Percentiles rank a stretch among this genome's conserved stretches.
phyloP scores from a whole-genome alignment of 257 asterid genomes.

The Solanum ossicruentum region DNA sequence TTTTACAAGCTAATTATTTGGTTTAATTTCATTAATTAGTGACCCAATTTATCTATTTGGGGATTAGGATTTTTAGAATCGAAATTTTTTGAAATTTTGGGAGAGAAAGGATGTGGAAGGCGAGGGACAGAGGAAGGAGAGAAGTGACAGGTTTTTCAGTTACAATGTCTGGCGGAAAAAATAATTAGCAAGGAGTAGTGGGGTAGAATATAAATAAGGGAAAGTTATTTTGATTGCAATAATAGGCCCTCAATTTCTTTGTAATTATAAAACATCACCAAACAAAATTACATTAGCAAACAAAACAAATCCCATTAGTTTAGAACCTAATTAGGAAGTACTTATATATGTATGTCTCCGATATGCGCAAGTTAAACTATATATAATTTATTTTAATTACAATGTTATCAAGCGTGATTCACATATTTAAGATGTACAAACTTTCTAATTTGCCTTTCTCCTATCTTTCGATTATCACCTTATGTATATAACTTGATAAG shows the following conservation, averaged over 20 bases:
- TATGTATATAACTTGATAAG: background rate
- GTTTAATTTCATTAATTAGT: background rate
- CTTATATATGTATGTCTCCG: background rate
- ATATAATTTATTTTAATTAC: too few species aligned
- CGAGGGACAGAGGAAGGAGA: background rate
- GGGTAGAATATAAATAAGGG: background rate
- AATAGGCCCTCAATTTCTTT: background rate
- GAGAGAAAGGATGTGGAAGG: background rate
- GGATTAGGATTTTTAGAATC: background rate
- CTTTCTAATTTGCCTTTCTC: background rate
- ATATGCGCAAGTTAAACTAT: too few species aligned
- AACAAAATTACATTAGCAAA: background rate
- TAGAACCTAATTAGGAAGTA: background rate
- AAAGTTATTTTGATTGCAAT: background rate
- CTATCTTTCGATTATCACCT: too few species aligned
- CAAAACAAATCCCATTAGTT: background rate
- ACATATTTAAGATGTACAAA: background rate
- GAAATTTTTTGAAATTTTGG: background rate
- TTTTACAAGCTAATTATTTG: background rate
- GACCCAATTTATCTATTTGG: too few species aligned
- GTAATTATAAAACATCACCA: background rate
- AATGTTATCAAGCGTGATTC: background rate
- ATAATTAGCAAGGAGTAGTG: background rate
- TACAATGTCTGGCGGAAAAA: background rate
- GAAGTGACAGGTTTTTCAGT: conserved; percentile 27